phyloP scores from a whole-genome alignment of 2,329 filamentous ascomycete species.

The Scedosporium aurantiacum region DNA sequence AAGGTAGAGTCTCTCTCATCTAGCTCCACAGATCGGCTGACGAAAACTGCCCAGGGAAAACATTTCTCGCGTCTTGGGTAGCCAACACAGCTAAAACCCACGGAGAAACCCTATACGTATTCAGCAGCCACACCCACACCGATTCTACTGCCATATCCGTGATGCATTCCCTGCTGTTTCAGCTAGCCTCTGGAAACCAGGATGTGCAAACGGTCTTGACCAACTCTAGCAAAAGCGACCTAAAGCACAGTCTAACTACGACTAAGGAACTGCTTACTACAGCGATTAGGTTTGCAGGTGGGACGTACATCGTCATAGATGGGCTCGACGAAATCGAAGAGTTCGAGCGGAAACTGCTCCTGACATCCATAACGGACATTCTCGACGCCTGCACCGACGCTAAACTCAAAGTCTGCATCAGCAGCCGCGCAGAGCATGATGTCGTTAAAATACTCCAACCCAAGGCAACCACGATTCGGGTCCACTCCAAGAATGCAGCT shows the following conservation, averaged over 20 bases:
- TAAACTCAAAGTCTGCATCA: not conserved
- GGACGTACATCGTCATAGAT: not conserved
- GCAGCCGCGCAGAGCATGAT: not conserved
- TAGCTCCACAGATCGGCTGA: not conserved
- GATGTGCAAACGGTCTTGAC: not conserved
- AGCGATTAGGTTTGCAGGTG: not conserved
- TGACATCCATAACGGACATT: not conserved
- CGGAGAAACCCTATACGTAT: not conserved
- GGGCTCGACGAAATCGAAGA: not conserved
- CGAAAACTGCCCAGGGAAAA: not conserved
- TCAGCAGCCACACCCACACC: not conserved
- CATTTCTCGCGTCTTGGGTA: not conserved
- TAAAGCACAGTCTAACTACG: not conserved
- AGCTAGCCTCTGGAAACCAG: not conserved
- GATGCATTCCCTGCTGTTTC: conserved; percentile 1
- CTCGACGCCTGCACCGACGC: not conserved
- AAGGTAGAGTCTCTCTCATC: not conserved
- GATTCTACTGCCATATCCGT: not conserved
- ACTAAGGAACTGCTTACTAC: not conserved
- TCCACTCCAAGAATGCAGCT: not conserved
- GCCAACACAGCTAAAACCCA: not conserved
- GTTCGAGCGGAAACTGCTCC: not conserved
- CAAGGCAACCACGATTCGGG: not conserved
- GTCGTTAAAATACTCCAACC: not conserved
- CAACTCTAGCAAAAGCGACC: not conserved